Evolutionary conservation across 495 filamentous ascomycete genomes (phyloP).

Genomic region (Tuber magnatum): DNA sequence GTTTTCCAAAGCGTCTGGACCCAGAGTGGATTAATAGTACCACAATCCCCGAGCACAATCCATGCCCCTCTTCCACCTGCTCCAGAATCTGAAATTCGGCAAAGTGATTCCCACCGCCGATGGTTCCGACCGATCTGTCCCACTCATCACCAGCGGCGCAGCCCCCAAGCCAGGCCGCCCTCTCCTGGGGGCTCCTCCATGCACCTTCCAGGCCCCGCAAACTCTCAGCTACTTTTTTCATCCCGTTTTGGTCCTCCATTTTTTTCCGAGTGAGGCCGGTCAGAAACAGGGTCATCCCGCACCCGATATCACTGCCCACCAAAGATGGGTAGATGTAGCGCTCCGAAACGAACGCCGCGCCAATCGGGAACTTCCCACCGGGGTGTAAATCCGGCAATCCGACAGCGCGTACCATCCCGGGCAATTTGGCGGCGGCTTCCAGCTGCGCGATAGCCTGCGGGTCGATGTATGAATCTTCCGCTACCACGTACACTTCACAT

Average conservation of each 20-base stretch:
- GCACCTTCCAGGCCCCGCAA: constrained; percentile 42
- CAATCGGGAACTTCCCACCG: constrained; percentile 43
- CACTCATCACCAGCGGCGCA: constrained; percentile 31
- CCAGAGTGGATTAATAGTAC: constrained; percentile 46
- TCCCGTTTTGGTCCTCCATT: constrained; percentile 40
- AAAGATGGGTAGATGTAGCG: constrained; percentile 44
- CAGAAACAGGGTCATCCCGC: constrained; percentile 45
- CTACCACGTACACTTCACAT: constrained; percentile 33
- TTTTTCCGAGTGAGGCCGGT: constrained; percentile 37
- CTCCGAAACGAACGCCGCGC: constrained; percentile 42
- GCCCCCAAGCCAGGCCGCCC: constrained; percentile 40
- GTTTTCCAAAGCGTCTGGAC: constrained; percentile 44
- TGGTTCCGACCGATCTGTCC: constrained; percentile 43
- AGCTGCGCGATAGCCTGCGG: constrained; percentile 39
- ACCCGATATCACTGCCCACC: constrained; percentile 45
- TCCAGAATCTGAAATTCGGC: constrained; percentile 41
- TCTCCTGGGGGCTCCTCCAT: constrained; percentile 38
- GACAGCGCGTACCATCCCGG: constrained; percentile 41
- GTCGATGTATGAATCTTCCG: constrained; percentile 38
- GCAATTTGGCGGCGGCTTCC: constrained; percentile 38
- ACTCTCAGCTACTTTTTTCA: constrained; percentile 41
- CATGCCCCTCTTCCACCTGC: constrained; percentile 19
- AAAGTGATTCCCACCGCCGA: constrained; percentile 45
- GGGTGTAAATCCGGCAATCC: constrained; percentile 44
- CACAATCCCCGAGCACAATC: constrained; percentile 35